phyloP scores from a whole-genome alignment of 768 basidiomycete genomes.

The Pleurotus pulmonarius region DNA sequence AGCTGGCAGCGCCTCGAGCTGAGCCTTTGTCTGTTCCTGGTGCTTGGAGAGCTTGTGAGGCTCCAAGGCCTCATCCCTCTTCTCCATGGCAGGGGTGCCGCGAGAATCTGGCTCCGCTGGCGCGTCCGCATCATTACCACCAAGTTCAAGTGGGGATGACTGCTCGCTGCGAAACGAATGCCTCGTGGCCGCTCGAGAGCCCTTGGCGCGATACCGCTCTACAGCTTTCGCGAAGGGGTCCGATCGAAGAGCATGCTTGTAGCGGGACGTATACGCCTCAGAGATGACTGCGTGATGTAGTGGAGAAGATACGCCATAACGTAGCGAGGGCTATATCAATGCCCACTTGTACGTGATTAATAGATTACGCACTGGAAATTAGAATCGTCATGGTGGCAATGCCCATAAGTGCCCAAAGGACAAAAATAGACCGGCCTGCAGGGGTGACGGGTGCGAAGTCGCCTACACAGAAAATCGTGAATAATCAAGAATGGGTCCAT shows the following conservation, averaged over 20 bases:
- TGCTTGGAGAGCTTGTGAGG: constrained; percentile 13
- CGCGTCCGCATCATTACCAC: not conserved
- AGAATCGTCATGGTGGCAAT: constrained; percentile 75
- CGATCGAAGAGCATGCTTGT: constrained; percentile 51
- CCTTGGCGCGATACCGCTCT: constrained; percentile 31
- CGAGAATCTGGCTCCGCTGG: not conserved
- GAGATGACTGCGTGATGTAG: constrained; percentile 44
- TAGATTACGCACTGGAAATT: constrained; percentile 51
- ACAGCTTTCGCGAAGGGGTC: constrained; percentile 41
- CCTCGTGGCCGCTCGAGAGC: not conserved
- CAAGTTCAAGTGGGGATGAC: not conserved
- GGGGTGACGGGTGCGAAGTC: constrained; percentile 60
- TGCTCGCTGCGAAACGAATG: not conserved
- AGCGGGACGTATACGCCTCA: constrained; percentile 64
- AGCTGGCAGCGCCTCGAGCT: constrained; percentile 29
- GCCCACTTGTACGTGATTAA: too few relatives aligned
- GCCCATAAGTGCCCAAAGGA: constrained; percentile 76
- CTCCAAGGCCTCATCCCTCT: not conserved
- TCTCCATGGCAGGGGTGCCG: not conserved
- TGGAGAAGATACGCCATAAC: too few relatives aligned
- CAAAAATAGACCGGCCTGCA: constrained; percentile 72
- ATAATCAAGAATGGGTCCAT: not conserved
- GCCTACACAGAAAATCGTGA: constrained; percentile 25
- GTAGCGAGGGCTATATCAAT: too few relatives aligned
- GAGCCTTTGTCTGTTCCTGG: constrained; percentile 16